Base-by-base conservation (phyloP, 1,284 basidiomycete species). In the Heliocybe sulcata region DNA sequence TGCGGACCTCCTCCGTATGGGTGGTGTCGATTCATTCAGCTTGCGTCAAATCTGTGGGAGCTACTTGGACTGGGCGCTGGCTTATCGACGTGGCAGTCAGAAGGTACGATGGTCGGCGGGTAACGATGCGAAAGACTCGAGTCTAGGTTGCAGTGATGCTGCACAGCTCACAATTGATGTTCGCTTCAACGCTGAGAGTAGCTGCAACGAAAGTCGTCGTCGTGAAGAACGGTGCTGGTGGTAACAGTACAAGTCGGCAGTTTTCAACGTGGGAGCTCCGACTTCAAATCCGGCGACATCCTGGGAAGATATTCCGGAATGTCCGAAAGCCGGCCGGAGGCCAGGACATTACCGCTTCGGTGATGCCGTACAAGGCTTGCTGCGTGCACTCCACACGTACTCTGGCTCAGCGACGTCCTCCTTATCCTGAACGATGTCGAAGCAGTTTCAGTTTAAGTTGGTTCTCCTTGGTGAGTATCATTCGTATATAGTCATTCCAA, bases 401-500 rank as follows among this genome's bases (percentile, higher is more conserved):
- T 60, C 54, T 54, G 57, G 57, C 35, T 35, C 45, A 12, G 29
- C 22, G 20, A 4, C n/a, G 23, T 26, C 6, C 47, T 49, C 47
- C 27, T 16, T 25, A 51, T 65, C 67, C 64, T 69, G 68, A 64
- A 71, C 71, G 69, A 90, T 90, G 87, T 87, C 88, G 57, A 89
- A 88, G 69, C 88, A 91, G 70, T 87, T 80, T 62, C 89, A 91
- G 72, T 91, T 90, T 74, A 96, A 96, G 71, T 88, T 96, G 61
- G 93, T 96, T 56, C 81, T 96, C 38, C 82, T 96, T 58, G 93
- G 93, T 94, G 52, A 59, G 77, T 70, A 9, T 50, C 1, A 27
- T 38, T 31, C 61, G 53, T 16, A 31, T 54, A 64, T 45, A 20
- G 53, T 12, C 51, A 12, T 31, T 48, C 45, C 53, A 45, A 31